A percentile compares a stretch with the other conserved stretches of the same genome.
Evolutionary conservation across 2,329 filamentous ascomycete species (phyloP).

Genomic region (Fusarium hainanense): DNA sequence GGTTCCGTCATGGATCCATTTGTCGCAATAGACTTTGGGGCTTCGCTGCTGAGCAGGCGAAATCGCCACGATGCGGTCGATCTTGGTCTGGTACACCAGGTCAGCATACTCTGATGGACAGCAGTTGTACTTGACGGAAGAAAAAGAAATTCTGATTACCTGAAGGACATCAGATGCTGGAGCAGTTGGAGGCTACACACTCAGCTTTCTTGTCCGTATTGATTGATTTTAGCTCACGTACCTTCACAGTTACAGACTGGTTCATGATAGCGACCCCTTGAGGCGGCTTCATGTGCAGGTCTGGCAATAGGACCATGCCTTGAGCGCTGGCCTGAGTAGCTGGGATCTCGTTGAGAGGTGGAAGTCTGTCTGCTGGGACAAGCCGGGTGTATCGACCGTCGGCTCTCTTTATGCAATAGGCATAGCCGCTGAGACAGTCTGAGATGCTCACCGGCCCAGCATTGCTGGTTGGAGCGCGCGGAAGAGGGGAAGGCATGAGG

Average conservation of each 20-base stretch:
- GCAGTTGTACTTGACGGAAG: neutral
- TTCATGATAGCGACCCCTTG: conserved; percentile 54
- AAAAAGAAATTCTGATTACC: conserved; percentile 43
- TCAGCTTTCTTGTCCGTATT: conserved; percentile 44
- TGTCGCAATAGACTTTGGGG: conserved; percentile 83
- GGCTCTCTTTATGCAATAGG: conserved; percentile 34
- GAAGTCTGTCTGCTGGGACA: conserved; percentile 37
- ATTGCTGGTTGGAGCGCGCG: neutral
- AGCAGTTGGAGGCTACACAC: conserved; percentile 40
- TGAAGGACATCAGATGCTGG: conserved; percentile 49
- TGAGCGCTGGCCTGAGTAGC: conserved; percentile 51
- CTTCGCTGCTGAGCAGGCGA: conserved; percentile 56
- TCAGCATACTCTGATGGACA: conserved; percentile 6
- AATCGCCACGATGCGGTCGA: conserved; percentile 50
- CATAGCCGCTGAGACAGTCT: conserved; percentile 33
- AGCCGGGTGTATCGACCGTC: conserved; percentile 35
- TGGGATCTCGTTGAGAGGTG: conserved; percentile 56
- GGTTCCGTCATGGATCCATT: conserved; percentile 87
- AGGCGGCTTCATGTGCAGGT: conserved; percentile 52
- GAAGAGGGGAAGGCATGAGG: neutral
- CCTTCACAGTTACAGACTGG: conserved; percentile 53
- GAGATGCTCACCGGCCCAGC: conserved; percentile 32
- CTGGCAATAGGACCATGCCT: conserved; percentile 62
- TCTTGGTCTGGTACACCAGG: conserved; percentile 45
- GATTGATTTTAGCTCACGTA: conserved; percentile 46